Percentiles rank a stretch among this genome's conserved stretches.
Conservation (phyloP, 192 early-diverging fungal genomes). For the Gonapodya sp. region DNA sequence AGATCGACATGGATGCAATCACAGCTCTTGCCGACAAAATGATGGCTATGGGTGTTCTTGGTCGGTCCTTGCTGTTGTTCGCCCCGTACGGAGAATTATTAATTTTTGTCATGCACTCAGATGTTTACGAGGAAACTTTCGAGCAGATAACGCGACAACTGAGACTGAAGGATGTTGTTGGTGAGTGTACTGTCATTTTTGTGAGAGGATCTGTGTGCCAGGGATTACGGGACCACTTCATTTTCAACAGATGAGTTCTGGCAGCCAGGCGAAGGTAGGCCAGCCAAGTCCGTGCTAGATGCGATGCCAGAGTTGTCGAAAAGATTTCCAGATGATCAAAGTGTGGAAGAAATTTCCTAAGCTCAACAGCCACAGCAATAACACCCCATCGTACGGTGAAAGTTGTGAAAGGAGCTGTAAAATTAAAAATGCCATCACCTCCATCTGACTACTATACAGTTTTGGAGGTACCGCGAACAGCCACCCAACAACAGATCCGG, state of each 20-base stretch:
- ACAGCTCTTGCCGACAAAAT: constrained; percentile 29
- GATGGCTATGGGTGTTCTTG: constrained; percentile 28
- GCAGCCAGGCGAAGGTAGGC: not conserved
- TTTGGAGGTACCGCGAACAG: not conserved
- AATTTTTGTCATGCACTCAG: constrained; percentile 11
- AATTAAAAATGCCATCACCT: too few species aligned
- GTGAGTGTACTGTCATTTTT: constrained; percentile 3
- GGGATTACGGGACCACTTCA: not conserved
- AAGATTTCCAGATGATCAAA: not conserved
- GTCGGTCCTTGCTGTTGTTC: constrained; percentile 16
- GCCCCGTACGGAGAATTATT: not conserved
- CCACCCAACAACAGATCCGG: not conserved
- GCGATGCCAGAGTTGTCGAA: not conserved
- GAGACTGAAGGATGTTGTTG: constrained; percentile 22
- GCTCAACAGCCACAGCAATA: too few species aligned
- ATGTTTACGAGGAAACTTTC: constrained; percentile 32
- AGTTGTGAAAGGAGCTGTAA: too few species aligned
- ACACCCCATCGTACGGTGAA: too few species aligned
- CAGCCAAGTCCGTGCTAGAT: not conserved
- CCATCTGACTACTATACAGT: not conserved
- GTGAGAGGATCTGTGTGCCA: not conserved
- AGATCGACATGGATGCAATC: constrained; percentile 23
- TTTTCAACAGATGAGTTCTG: not conserved
- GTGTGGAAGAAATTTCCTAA: too few species aligned
- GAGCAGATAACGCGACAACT: constrained; percentile 35